Evolutionary conservation across 2,329 filamentous ascomycete species (phyloP), one percentile per base, ranked within the genome.

Genomic region (Emergomyces orientalis): DNA sequence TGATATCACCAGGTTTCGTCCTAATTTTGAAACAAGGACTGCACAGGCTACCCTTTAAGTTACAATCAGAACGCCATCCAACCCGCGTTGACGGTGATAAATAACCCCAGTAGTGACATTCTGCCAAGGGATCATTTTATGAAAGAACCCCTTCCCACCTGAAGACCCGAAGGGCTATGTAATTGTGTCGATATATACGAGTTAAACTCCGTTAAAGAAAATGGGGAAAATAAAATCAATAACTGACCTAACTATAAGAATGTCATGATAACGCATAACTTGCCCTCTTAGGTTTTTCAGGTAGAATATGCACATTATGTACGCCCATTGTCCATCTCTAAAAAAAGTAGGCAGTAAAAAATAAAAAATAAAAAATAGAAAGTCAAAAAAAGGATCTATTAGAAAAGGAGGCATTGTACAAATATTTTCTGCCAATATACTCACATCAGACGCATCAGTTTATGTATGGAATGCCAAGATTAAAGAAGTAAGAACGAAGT

Each of bases 381-480:
- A 9, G 37, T 17, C 4, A 57, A 41, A 27, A n/a, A 25, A 17
- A 27, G n/a, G 2, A 41, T 41, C n/a, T 39, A 41, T 22, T 34
- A 13, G 51, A 22, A 22, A 55, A 3, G 7, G 5, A 27, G 32
- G 17, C 9, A 14, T 57, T n/a, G 22, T 57, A 41, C 54, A 41
- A 8, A n/a, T n/a, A n/a, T 7, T 41, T 41, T 37, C 54, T 25
- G 30, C 41, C 27, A 37, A 47, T 22, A 59, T n/a, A 47, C 27
- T 32, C 39, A 32, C 56, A 59, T 32, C 22, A 43, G 19, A 32
- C 25, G 4, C 6, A 19, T 17, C 13, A 45, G 34, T 59, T 59
- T 59, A 59, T 45, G n/a, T 59, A 14, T 17, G 25, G 25, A n/a
- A 47, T 34, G 19, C 27, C 39, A 59, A 67, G 70, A 52, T 30